Evolutionary conservation across 371 early-diverging fungal genomes (phyloP).

Genomic region (Mortierella sp.): DNA sequence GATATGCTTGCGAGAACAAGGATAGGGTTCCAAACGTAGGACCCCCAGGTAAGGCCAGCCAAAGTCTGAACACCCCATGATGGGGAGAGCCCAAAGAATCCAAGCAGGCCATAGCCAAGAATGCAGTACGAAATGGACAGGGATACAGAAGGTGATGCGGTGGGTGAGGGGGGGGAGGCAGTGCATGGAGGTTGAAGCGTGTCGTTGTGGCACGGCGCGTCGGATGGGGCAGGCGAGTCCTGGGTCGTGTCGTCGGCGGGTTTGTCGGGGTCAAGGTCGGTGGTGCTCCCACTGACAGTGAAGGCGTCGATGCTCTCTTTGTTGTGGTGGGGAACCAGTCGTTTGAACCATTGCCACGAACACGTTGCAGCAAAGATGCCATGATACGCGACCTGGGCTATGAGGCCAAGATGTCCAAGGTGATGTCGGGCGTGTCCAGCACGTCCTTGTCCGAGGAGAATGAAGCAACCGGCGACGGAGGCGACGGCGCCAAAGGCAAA

Average conservation of each 20-base stretch:
- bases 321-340: constrained; percentile 5
- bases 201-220: no score
- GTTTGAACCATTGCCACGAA: constrained; percentile 43
- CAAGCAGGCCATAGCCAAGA: constrained; percentile 31
- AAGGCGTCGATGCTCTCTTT: background rate
- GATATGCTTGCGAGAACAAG: constrained; percentile 19
- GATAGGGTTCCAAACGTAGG: constrained; percentile 16
- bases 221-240: no score
- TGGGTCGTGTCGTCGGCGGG: no score
- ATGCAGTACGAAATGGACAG: constrained; percentile 33
- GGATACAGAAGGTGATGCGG: constrained; percentile 1
- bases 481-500: constrained; percentile 34
- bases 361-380: constrained; percentile 42
- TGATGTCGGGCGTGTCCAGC: constrained; percentile 8
- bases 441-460: constrained; percentile 21
- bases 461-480: constrained; percentile 38
- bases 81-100: constrained; percentile 20
- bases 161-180: background rate
- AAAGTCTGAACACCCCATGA: background rate
- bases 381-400: constrained; percentile 28
- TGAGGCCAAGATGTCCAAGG: constrained; percentile 12
- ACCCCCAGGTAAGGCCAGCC: constrained; percentile 7
- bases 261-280: constrained; percentile 9
- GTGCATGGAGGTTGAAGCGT: background rate
- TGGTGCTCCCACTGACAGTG: constrained; percentile 1